Evolutionary conservation across 202 grass and related monocot genomes (phyloP), one percentile per base, ranked within the genome.

Genomic region (Dendrocalamus latiflorus): DNA sequence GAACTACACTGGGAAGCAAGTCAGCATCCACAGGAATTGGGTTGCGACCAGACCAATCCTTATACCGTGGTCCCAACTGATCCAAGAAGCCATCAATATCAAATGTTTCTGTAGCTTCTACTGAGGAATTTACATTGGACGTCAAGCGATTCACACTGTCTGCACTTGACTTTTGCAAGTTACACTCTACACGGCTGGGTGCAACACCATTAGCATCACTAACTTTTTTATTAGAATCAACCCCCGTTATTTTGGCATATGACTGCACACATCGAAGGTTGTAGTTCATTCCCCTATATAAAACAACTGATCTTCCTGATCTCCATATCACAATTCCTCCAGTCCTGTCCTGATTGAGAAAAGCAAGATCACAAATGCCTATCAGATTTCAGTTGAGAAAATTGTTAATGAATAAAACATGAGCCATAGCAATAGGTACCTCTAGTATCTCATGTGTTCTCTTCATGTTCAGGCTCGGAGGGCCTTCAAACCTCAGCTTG

Each of bases 241-340:
- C 39, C 38, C 44, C 50, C 41, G 15, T 34, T 38, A 68, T 65
- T 91, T 87, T 89, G 51, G 86, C 76, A 84, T 90, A 95, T 65
- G 89, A 95, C 61, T 90, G 87, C 55, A 90, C 91, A 62, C 95
- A 95, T 78, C 26, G 59, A 72, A 98, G 88, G 60, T 88, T 82
- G 80, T 95, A 98, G 60, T 88, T 91, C 89, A 95, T 93, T 85
- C 95, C 95, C 62, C 95, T 89, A 67, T 88, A 98, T 60, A 98
- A 86, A 36, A 93, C 89, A 80, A 95, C 53, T 8, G 95, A 95
- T 80, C 88, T 93, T 55, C 95, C 95, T 43, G 95, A 98, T 63
- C 95, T 93, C 92, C 92, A 95, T 85, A 98, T 98, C 59, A 95
- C 95, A 88, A 91, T 72, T 47, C 95, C 95, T 84, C 95, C 95